These are phyloP conservation scores for Strigomonas galati DNA, from an alignment of 208 protist genomes.

Conservation along the genomic window DNA sequence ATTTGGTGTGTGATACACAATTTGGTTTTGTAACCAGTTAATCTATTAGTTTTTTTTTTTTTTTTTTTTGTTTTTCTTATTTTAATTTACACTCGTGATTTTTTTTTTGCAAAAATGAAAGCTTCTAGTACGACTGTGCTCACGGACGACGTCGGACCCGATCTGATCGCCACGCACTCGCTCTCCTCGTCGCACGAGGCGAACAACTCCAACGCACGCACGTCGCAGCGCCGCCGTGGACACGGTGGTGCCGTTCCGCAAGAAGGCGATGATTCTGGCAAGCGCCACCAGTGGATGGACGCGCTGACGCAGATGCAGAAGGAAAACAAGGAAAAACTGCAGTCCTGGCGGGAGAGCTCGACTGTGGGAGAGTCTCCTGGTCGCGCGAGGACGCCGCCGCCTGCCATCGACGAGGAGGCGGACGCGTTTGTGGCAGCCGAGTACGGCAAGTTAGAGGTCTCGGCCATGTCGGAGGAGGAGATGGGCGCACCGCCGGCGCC, in stretches of 20 bases:
- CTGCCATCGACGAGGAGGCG: background rate
- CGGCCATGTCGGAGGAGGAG: background rate
- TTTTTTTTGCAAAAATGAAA: background rate
- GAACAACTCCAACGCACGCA: background rate
- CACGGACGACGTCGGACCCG: background rate
- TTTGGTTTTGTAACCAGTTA: no score
- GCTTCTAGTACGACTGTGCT: background rate
- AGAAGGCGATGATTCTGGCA: constrained; percentile 5
- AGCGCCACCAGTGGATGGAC: constrained; percentile 33
- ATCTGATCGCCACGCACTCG: background rate
- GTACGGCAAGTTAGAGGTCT: background rate
- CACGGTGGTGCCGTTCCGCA: constrained; percentile 24
- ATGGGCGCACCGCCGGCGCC: no score
- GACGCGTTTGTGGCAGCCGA: background rate
- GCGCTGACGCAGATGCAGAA: constrained; percentile 65
- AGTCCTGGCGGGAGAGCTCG: constrained; percentile 20
- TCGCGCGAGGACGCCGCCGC: constrained; percentile 14
- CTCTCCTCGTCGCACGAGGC: background rate
- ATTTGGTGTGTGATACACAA: no score
- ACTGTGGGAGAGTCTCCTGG: constrained; percentile 8
- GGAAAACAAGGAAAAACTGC: constrained; percentile 67
- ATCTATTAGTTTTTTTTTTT: constrained; percentile 14
- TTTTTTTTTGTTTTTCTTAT: constrained; percentile 6
- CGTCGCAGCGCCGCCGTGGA: constrained; percentile 26
- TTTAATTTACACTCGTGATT: background rate